Conservation (phyloP, 2,329 filamentous ascomycete species). For the Cephalotrichum gorgonifer region DNA sequence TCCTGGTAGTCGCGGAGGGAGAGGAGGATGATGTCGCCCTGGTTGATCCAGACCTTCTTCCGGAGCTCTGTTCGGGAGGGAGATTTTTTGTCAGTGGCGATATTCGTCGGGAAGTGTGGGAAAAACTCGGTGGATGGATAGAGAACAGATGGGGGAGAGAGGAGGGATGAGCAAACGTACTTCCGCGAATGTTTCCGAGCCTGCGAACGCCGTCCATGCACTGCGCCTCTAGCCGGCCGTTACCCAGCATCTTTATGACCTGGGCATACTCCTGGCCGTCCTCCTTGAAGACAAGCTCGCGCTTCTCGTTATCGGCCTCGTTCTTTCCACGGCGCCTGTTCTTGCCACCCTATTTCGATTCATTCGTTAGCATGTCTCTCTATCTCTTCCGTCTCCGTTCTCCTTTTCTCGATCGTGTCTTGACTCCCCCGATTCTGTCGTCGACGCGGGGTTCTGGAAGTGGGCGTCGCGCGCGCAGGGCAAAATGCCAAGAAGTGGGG, state of each 20-base stretch:
- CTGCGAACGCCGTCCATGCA: conserved; percentile 94
- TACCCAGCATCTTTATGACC: conserved; percentile 80
- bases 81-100: background rate
- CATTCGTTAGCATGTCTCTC: background rate
- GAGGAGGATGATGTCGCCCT: conserved; percentile 76
- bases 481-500: background rate
- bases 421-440: too few relatives aligned
- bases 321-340: conserved; percentile 98
- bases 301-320: conserved; percentile 98
- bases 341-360: conserved; percentile 80
- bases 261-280: conserved; percentile 58
- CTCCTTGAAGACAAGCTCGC: conserved; percentile 97
- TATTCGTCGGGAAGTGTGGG: background rate
- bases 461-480: background rate
- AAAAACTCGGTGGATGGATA: background rate
- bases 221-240: conserved; percentile 77
- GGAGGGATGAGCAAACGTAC: conserved; percentile 4
- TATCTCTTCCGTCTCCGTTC: too few relatives aligned
- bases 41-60: conserved; percentile 99
- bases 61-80: conserved; percentile 58
- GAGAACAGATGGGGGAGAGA: background rate
- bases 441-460: background rate
- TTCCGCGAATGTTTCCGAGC: conserved; percentile 36
- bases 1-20: conserved; percentile 89
- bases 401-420: too few relatives aligned